Conservation (phyloP, 805 yeast genomes). For the Isabelozyma gotoi region DNA sequence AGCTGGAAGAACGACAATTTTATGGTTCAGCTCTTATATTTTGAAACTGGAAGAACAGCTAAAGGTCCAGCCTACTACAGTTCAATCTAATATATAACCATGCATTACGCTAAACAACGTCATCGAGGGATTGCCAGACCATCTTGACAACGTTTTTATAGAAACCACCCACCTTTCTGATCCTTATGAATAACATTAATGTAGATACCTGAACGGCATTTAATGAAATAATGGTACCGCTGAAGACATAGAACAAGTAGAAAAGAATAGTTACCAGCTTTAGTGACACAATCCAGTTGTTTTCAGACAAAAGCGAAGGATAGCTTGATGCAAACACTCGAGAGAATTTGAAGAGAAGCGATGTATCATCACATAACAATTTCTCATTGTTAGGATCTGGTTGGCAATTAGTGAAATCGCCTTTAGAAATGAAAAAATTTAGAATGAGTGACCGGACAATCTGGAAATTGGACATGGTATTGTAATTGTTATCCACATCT, state of each 20-base stretch:
- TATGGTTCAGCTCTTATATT: too few species aligned
- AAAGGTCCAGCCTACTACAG: too few species aligned
- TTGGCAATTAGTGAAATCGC: constrained; percentile 2
- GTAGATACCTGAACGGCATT: background rate
- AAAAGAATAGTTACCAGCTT: constrained; percentile 8
- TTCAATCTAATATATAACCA: too few species aligned
- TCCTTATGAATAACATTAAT: background rate
- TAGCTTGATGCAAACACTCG: constrained; percentile 8
- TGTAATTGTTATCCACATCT: background rate
- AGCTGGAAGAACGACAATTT: too few species aligned
- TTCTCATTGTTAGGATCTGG: background rate
- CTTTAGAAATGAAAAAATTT: constrained; percentile 1
- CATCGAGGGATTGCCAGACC: constrained; percentile 2
- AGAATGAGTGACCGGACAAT: background rate
- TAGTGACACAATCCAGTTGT: constrained; percentile 1
- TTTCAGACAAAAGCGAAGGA: background rate
- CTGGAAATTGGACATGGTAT: background rate
- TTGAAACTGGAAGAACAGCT: too few species aligned
- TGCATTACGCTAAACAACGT: constrained; percentile 3
- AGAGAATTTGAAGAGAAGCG: constrained; percentile 17
- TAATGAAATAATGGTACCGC: constrained; percentile 13
- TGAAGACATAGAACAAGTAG: constrained; percentile 17
- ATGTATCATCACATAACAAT: constrained; percentile 2
- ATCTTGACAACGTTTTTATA: background rate
- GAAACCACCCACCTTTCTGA: background rate